phyloP scores from a whole-genome alignment of 2,329 filamentous ascomycete genomes.

The Xylaria sp. region DNA sequence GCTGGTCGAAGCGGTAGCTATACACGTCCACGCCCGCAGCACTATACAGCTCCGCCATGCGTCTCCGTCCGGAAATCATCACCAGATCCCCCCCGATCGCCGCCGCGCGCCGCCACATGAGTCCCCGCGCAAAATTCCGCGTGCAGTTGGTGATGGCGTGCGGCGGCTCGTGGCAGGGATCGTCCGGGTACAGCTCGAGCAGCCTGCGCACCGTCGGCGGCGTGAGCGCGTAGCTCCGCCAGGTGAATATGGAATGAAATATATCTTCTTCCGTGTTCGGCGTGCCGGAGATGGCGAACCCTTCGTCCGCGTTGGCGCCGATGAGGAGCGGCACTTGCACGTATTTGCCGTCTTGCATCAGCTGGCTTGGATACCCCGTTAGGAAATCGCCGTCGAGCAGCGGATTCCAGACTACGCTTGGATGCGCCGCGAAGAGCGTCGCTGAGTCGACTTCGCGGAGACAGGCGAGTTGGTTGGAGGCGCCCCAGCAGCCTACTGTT shows the following conservation, averaged over 20 bases:
- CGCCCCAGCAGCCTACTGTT: constrained; percentile 51
- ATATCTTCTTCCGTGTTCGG: constrained; percentile 57
- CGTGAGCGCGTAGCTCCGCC: constrained; percentile 59
- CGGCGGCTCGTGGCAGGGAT: constrained; percentile 59
- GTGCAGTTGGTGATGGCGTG: constrained; percentile 54
- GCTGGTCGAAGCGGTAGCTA: constrained; percentile 63
- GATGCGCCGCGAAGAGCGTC: constrained; percentile 51
- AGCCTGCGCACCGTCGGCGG: constrained; percentile 57
- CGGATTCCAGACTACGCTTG: constrained; percentile 55
- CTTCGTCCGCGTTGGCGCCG: constrained; percentile 62
- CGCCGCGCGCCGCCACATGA: constrained; percentile 57
- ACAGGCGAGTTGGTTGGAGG: constrained; percentile 52
- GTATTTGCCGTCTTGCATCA: constrained; percentile 56
- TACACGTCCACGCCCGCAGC: constrained; percentile 52
- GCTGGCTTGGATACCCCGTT: constrained; percentile 59
- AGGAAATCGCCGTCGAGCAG: constrained; percentile 61
- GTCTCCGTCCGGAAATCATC: constrained; percentile 60
- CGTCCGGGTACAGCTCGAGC: constrained; percentile 60
- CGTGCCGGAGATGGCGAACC: constrained; percentile 54
- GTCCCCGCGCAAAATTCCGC: constrained; percentile 49
- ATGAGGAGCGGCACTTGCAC: constrained; percentile 58
- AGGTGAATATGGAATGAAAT: constrained; percentile 55
- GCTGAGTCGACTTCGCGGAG: constrained; percentile 50
- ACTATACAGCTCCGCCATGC: constrained; percentile 57
- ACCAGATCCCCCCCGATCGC: constrained; percentile 61